Evolutionary conservation across 805 yeast species (phyloP), one percentile per base, ranked within the genome.

Genomic region (Saccharomycopsis schoenii): DNA sequence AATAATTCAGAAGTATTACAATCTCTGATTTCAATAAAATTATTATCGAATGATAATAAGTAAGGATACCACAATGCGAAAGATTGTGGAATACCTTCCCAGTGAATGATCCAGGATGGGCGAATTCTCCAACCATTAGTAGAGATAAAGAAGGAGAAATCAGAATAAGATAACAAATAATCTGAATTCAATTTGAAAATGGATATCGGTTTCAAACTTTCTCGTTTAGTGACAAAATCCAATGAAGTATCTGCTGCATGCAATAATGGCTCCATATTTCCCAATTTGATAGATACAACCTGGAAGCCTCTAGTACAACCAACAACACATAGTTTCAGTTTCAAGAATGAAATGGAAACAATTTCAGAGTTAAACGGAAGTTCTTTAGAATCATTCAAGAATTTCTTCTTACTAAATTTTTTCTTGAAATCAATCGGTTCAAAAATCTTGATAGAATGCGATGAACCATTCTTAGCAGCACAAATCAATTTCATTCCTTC

Each of bases 191-290:
- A 84, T 64, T 97, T 82, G 71, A 93, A 96, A 62, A 94, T 90
- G 4, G 96, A 91, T 72, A 91, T 82, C 19, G 99, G 99, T 68
- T 89, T 88, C 63, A 93, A 80, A 1, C 84, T 83, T 71, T 90
- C 96, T 62, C 87, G 78, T 63, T 83, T 88, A 61, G 84, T 89
- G 14, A 94, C 97, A 76, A 94, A 94, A 69, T 94, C 99, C 59
- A 94, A 78, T 19, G 97, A 90, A 0, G 98, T 96, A 70, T 94
- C 99, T 0, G 98, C 99, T n/a, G 97, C 97, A 74, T 94, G 98
- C 67, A 94, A 77, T 58, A 94, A 80, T 10, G 94, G 84, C 73
- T 94, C 97, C 57, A 56, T 59, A 21, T 55, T 37, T 12, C 61
- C 61, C 21, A 39, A 37, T 37, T 61, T 60, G 17, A 62, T 41